Evolutionary conservation across 1,284 basidiomycete genomes (phyloP).

Genomic region (Cryptococcus maquisensis): DNA sequence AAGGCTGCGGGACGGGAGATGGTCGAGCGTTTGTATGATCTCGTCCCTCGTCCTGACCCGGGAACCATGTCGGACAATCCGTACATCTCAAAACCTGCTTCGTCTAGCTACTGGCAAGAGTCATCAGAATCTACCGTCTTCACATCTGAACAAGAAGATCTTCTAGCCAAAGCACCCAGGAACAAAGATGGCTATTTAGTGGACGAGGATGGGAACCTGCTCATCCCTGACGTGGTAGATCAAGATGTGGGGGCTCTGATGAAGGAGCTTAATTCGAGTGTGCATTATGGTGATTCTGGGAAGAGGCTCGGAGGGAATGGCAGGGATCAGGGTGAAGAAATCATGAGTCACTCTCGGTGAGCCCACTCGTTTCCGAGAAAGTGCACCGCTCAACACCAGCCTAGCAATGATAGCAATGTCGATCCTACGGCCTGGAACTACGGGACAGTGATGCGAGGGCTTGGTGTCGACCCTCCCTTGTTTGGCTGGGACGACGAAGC

Average conservation of each 20-base stretch:
- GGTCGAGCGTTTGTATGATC: conserved; percentile 34
- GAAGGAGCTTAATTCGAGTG: neutral
- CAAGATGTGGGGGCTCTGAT: conserved; percentile 3
- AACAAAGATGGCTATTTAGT: conserved; percentile 29
- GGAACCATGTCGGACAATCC: neutral
- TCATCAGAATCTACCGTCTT: neutral
- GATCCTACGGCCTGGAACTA: conserved; percentile 29
- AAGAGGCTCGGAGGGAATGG: neutral
- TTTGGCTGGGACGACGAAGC: conserved; percentile 37
- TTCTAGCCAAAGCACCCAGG: conserved; percentile 11
- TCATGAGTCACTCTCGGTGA: no score
- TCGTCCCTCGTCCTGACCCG: conserved; percentile 20
- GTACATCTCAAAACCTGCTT: neutral
- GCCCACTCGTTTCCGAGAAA: neutral
- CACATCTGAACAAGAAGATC: conserved; percentile 14
- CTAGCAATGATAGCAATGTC: neutral
- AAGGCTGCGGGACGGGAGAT: conserved; percentile 39
- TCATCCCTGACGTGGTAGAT: conserved; percentile 13
- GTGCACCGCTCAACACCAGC: neutral
- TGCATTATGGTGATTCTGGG: neutral
- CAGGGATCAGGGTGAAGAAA: neutral
- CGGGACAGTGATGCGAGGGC: conserved; percentile 31
- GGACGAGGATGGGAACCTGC: conserved; percentile 26
- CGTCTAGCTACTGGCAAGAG: neutral
- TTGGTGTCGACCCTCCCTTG: conserved; percentile 41